Evolutionary conservation across 352 stramenopile species (phyloP).

Genomic region (Pythium myriotylum): DNA sequence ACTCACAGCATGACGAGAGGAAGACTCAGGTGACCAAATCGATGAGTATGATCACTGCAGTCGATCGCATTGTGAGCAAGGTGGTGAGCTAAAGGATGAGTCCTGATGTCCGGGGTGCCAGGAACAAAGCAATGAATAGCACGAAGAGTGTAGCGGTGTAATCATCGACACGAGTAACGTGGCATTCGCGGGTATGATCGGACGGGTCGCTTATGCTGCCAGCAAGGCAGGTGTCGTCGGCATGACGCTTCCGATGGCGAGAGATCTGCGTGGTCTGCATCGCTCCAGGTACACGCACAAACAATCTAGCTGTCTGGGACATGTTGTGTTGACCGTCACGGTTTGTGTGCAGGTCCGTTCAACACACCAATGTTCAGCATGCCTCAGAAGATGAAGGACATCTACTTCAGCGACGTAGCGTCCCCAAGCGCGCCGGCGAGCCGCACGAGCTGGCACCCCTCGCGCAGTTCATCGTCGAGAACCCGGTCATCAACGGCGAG

Average conservation of each 20-base stretch:
- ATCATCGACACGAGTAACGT: constrained; percentile 98
- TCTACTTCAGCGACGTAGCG: constrained; percentile 91
- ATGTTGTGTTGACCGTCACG: no score
- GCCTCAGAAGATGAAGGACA: constrained; percentile 94
- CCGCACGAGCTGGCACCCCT: not conserved
- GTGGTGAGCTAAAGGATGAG: no score
- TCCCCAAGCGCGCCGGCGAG: constrained; percentile 70
- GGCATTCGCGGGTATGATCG: constrained; percentile 96
- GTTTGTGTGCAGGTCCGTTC: constrained; percentile 83
- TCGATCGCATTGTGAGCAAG: no score
- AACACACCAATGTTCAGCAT: constrained; percentile 92
- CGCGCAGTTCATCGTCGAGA: not conserved
- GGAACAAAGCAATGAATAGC: no score
- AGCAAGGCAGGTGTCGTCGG: constrained; percentile 95
- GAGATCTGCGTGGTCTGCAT: constrained; percentile 98
- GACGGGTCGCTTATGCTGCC: constrained; percentile 95
- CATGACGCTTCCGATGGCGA: constrained; percentile 96
- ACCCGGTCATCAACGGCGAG: no score
- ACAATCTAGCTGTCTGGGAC: no score
- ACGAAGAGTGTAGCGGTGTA: constrained; percentile 92
- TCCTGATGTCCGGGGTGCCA: no score
- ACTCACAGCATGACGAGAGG: no score
- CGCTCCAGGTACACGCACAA: constrained; percentile 58
- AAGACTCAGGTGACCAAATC: no score
- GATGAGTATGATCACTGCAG: no score